Percentiles rank a stretch among this genome's conserved stretches.
Conservation (phyloP, 805 yeast genomes). For the Saccharomyces kudriavzevii region DNA sequence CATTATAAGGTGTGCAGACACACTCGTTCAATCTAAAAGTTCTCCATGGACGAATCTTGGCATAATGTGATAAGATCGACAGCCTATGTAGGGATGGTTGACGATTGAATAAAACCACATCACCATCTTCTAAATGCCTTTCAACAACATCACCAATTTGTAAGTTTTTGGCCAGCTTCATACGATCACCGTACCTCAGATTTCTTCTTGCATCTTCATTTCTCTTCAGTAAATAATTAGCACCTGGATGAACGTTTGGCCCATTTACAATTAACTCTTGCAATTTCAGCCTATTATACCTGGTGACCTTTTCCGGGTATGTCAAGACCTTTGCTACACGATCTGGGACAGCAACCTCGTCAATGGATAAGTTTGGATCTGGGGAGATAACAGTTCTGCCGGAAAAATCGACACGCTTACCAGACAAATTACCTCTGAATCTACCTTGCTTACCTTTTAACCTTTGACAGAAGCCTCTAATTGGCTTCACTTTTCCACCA, state of each 20-base stretch:
- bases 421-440: conserved; percentile 94
- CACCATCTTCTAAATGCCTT: conserved; percentile 96
- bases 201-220: conserved; percentile 83
- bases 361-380: conserved; percentile 89
- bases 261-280: conserved; percentile 73
- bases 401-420: conserved; percentile 97
- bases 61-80: conserved; percentile 90
- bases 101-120: conserved; percentile 88
- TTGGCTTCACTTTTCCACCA: conserved; percentile 56
- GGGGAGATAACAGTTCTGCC: conserved; percentile 98
- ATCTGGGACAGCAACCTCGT: conserved; percentile 98
- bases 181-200: conserved; percentile 79
- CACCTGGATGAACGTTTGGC: conserved; percentile 90
- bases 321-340: conserved; percentile 92
- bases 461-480: conserved; percentile 94
- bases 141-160: conserved; percentile 90
- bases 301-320: conserved; percentile 88
- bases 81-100: conserved; percentile 96
- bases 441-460: conserved; percentile 98
- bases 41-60: conserved; percentile 95
- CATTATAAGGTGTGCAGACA: conserved; percentile 98
- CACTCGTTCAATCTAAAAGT: conserved; percentile 95
- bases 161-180: conserved; percentile 64
- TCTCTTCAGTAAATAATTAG: conserved; percentile 78
- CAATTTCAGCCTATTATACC: conserved; percentile 74